Percentiles rank a stretch among this genome's conserved stretches.
phyloP scores from a whole-genome alignment of 2,329 filamentous ascomycete genomes.

The Aspergillus neoniger region DNA sequence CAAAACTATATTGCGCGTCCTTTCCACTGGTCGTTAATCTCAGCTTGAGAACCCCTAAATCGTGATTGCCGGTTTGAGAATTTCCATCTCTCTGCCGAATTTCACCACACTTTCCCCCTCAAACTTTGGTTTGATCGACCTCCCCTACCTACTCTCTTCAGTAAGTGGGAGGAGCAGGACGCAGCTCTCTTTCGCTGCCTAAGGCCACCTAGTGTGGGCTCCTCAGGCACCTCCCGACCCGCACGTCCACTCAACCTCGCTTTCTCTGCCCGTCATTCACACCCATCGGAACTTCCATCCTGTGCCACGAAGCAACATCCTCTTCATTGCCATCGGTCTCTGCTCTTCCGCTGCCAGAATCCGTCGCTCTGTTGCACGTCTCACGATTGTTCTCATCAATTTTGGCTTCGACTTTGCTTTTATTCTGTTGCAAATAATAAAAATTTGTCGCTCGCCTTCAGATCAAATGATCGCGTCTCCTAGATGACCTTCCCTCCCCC shows the following conservation, averaged over 20 bases:
- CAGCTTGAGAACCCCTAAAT: not conserved
- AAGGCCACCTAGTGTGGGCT: slow-evolving; percentile 10
- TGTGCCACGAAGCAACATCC: slow-evolving; percentile 31
- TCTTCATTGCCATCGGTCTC: slow-evolving; percentile 23
- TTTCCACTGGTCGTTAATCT: not conserved
- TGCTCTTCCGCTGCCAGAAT: slow-evolving; percentile 18
- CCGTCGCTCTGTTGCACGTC: slow-evolving; percentile 10
- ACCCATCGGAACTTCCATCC: slow-evolving; percentile 30
- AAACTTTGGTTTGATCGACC: no score
- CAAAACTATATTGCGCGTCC: not conserved
- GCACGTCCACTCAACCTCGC: slow-evolving; percentile 28
- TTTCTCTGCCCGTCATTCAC: slow-evolving; percentile 28
- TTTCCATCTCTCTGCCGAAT: not conserved
- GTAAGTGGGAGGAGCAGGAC: no score
- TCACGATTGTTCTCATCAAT: slow-evolving; percentile 10
- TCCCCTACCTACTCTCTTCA: no score
- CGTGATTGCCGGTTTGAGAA: not conserved
- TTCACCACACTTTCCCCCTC: not conserved
- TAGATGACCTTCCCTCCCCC: slow-evolving; percentile 60
- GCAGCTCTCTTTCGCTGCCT: slow-evolving; percentile 4
- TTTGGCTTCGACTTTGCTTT: slow-evolving; percentile 11
- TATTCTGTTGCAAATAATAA: slow-evolving; percentile 26
- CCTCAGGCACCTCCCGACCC: slow-evolving; percentile 26
- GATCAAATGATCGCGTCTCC: slow-evolving; percentile 55
- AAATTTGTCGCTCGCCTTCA: slow-evolving; percentile 42